Percentiles rank a stretch among this genome's conserved stretches.
phyloP scores from a whole-genome alignment of 2,329 filamentous ascomycete species.

The Ceratocystis colombiana region DNA sequence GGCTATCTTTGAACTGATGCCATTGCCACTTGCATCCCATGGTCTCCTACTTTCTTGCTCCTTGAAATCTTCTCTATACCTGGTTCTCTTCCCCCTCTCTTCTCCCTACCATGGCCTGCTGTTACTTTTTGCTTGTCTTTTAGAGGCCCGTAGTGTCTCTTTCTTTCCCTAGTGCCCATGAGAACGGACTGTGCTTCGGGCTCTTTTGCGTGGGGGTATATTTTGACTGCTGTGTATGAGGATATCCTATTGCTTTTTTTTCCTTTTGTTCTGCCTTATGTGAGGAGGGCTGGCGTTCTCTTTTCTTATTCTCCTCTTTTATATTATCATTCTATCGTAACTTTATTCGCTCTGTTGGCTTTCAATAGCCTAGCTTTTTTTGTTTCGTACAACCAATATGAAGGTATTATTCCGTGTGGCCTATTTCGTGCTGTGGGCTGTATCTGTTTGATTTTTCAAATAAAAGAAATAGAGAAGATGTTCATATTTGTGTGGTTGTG shows the following conservation, averaged over 20 bases:
- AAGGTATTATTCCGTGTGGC: not conserved
- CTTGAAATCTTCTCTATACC: constrained; percentile 7
- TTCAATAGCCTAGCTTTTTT: not conserved
- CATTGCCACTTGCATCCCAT: not conserved
- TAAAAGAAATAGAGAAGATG: too few relatives aligned
- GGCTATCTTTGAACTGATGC: not conserved
- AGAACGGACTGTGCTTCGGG: not conserved
- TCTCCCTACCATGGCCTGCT: not conserved
- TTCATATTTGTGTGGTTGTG: too few relatives aligned
- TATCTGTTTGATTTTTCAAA: too few relatives aligned
- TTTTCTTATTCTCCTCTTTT: constrained; percentile 19
- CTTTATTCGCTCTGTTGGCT: not conserved
- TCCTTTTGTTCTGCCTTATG: constrained; percentile 13
- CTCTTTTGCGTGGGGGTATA: not conserved
- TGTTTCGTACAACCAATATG: not conserved
- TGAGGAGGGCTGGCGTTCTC: constrained; percentile 6
- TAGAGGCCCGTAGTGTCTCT: not conserved
- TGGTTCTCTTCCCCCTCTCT: not conserved
- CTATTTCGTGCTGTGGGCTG: too few relatives aligned
- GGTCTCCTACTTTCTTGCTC: not conserved
- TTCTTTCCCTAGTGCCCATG: not conserved
- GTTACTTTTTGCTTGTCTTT: not conserved
- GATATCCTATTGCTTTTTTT: not conserved
- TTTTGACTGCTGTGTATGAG: not conserved
- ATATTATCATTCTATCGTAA: constrained; percentile 7